A percentile compares a stretch with the other conserved stretches of the same genome.
Conservation (phyloP, 2,329 filamentous ascomycete species). For the Apiospora marii region DNA sequence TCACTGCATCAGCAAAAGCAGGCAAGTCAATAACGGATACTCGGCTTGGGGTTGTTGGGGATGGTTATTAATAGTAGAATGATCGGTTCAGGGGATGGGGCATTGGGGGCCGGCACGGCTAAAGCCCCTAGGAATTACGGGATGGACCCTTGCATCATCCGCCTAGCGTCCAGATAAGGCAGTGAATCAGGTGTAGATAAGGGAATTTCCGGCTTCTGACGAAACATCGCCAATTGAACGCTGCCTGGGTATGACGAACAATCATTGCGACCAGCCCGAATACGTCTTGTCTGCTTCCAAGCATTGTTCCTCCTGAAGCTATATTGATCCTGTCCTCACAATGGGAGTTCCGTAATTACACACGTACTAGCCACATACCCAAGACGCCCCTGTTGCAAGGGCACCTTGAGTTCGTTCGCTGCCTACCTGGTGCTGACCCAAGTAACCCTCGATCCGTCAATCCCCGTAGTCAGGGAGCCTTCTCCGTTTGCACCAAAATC, state of each 20-base stretch:
- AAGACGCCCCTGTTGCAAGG: not conserved
- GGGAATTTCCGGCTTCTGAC: conserved; percentile 34
- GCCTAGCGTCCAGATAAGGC: conserved; percentile 37
- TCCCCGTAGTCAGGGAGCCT: conserved; percentile 4
- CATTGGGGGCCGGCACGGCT: conserved; percentile 25
- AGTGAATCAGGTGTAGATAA: conserved; percentile 39
- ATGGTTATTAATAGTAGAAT: not conserved
- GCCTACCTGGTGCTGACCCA: not conserved
- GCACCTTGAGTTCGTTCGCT: not conserved
- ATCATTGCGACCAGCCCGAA: conserved; percentile 18
- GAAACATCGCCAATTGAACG: conserved; percentile 29
- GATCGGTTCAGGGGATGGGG: conserved; percentile 23
- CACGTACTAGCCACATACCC: not conserved
- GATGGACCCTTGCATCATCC: conserved; percentile 30
- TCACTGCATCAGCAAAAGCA: not conserved
- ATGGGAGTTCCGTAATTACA: not conserved
- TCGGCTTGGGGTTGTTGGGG: not conserved
- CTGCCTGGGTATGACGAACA: conserved; percentile 13
- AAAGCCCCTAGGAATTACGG: conserved; percentile 8
- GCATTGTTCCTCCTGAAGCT: not conserved
- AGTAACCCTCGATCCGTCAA: not conserved
- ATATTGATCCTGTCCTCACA: not conserved
- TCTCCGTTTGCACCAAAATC: conserved; percentile 7
- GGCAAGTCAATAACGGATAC: not conserved
- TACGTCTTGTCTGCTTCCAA: not conserved